Percentiles rank a stretch among this genome's conserved stretches.
Evolutionary conservation across 176 grass and related monocot species (phyloP).

Genomic region (Hordeum marinum): DNA sequence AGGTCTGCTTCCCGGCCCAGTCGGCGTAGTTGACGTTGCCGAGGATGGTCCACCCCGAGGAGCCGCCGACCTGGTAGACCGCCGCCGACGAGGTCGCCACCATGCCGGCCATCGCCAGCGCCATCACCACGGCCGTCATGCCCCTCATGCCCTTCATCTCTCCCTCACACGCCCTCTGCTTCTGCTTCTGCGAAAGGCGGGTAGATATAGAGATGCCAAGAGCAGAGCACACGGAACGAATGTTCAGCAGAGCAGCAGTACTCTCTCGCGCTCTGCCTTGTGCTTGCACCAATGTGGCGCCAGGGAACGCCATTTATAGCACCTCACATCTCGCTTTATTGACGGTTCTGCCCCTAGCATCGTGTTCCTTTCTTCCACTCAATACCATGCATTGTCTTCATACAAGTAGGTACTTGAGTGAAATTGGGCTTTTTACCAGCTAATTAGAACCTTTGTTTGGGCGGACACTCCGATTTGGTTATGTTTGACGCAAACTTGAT

Average conservation of each 20-base stretch:
- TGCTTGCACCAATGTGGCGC: slow-evolving; percentile 2
- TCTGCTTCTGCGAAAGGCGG: neutral
- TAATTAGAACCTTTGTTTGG: neutral
- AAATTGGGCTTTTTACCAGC: neutral
- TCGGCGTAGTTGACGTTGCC: slow-evolving; percentile 64
- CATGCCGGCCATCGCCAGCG: slow-evolving; percentile 36
- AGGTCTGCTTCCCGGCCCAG: slow-evolving; percentile 48
- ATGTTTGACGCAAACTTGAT: neutral
- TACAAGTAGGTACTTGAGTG: neutral
- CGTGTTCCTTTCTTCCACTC: neutral
- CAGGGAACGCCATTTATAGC: slow-evolving; percentile 28
- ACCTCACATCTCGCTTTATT: neutral
- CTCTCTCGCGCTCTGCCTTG: slow-evolving; percentile 3
- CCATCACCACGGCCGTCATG: neutral
- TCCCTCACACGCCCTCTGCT: slow-evolving; percentile 8
- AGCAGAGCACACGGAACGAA: slow-evolving; percentile 40
- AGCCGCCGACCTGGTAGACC: slow-evolving; percentile 64
- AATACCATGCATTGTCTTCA: no score
- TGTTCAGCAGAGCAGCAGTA: neutral
- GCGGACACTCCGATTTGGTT: neutral
- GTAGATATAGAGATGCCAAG: slow-evolving; percentile 18
- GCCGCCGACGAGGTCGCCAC: slow-evolving; percentile 37
- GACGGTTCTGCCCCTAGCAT: slow-evolving; percentile 21
- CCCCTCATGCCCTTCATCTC: neutral
- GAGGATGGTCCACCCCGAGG: slow-evolving; percentile 70